Base-by-base conservation (phyloP, 352 stramenopile genomes). In the Pythium sp. region DNA sequence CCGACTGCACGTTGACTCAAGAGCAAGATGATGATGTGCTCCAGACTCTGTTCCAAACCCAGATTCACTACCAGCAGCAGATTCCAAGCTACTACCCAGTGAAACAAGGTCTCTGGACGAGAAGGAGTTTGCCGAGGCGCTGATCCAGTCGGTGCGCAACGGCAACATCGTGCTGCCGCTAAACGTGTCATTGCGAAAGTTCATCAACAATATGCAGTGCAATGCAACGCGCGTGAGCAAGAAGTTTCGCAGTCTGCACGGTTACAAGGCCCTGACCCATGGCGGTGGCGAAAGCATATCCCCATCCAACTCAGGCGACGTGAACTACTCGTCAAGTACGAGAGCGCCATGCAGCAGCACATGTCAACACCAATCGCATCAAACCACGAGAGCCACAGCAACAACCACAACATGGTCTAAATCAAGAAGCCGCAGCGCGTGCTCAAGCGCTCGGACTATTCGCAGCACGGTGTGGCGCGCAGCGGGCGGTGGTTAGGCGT, bases 171-270 rank as follows among this genome's bases (percentile, higher is more conserved):
- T 76, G 41, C 61, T 91, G 20, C 79, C 83, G 3, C 72, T 77
- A 0, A 86, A 88, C 66, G 68, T 80, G 24, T 87, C 81, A 22
- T 54, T 86, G 18, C 77, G 74, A n/a, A 85, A 84, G 72, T 89
- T 84, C 58, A 79, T 88, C 36, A 73, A 75, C 8, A 77, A 81
- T 22, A 63, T 88, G 9, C 78, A 90, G 73, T 87, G 80, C 80
- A 87, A 86, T 66, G 68, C 81, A 11, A 89, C 89, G 80, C 79
- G 79, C 2, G 75, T 90, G 24, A 89, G 72, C 72, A 89, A 87
- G 74, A 91, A 91, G 64, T 87, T 85, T 28, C 74, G 68, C 12
- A 89, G 75, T 32, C 69, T 26, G 24, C 24, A 1, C 24, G 24
- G 24, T 26, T 26, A 26, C 24, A 26, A 26, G 24, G 24, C 1